Evolutionary conservation across 2,329 filamentous ascomycete genomes (phyloP), one percentile per base, ranked within the genome.

Genomic region (Colletotrichum aenigma): DNA sequence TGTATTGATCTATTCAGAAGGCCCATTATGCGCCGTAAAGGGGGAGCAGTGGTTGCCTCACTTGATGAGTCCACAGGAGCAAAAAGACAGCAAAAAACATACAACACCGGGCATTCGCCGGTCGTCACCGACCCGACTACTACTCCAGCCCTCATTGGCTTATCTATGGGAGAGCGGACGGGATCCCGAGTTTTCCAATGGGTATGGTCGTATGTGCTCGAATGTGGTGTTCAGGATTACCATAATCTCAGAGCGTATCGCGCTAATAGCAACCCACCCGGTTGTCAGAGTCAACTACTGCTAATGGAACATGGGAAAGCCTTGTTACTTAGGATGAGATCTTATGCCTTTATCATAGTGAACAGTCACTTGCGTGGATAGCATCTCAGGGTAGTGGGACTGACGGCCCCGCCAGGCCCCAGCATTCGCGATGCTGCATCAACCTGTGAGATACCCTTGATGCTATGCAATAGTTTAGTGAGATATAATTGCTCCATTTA

Each of bases 81-180:
- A 58, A 30, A 26, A 58, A 28, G 5, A 24, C 8, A 30, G 8
- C 4, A 30, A 30, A 30, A 30, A 58, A 58, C 24, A 58, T 58
- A 58, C 55, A 58, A 58, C 55, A 58, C 28, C 24, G 24, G 55
- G 55, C 55, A 58, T 58, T 58, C 55, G 55, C 55, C 55, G 55
- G 55, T 28, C 55, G 13, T 58, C 24, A 16, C 55, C 24, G 55
- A 18, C 55, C 55, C 24, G 24, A 58, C 55, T 58, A 28, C 24
- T 30, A 58, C 55, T 58, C 55, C 24, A 30, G 18, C 38, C 55
- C 24, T 28, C 55, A 26, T 34, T 15, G 13, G 13, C 32, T 28
- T 28, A 28, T 28, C 26, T 28, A 34, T 34, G 32, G 32, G 36
- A 38, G 36, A 38, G 36, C 36, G 36, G 15, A 38, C 36, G 36